These are phyloP conservation scores for Cruciata laevipes DNA, from an alignment of 257 asterid genomes.

Conservation along the genomic window DNA sequence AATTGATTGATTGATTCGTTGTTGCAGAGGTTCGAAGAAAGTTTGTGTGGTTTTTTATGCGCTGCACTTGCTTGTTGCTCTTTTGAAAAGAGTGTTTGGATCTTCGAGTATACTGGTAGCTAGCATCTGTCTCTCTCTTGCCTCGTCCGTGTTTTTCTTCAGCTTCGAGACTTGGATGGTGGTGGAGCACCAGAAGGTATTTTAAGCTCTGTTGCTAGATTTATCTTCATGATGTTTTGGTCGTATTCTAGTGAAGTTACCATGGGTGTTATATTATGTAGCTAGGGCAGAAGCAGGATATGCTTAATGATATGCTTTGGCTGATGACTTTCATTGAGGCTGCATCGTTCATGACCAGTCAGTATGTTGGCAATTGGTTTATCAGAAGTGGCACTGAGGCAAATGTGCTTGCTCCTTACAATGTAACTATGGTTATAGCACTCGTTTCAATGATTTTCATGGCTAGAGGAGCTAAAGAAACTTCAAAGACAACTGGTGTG, in stretches of 20 bases:
- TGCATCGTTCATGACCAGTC: conserved; percentile 63
- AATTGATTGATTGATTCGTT: not conserved
- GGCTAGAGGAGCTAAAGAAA: conserved; percentile 56
- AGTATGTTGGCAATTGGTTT: conserved; percentile 62
- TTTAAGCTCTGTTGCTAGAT: conserved; percentile 4
- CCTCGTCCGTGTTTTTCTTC: conserved; percentile 68
- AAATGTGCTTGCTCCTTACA: conserved; percentile 36
- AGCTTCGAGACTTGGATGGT: conserved; percentile 91
- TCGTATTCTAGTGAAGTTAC: conserved; percentile 8
- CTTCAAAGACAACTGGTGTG: conserved; percentile 30
- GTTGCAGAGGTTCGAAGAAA: conserved; percentile 74
- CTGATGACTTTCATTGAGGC: conserved; percentile 72
- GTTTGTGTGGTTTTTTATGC: conserved; percentile 56
- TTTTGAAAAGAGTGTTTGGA: conserved; percentile 46
- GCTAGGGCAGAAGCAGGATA: conserved; percentile 85
- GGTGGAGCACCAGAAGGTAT: conserved; percentile 75
- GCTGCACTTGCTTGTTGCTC: conserved; percentile 57
- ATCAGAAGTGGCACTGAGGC: conserved; percentile 38
- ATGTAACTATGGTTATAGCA: conserved; percentile 43
- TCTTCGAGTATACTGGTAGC: conserved; percentile 52
- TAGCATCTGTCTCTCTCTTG: conserved; percentile 57
- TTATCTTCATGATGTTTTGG: not conserved
- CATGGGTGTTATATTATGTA: conserved; percentile 26
- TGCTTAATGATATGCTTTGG: conserved; percentile 90
- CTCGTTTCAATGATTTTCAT: conserved; percentile 37